phyloP scores from a whole-genome alignment of 2,329 filamentous ascomycete species.

The Zymoseptoria tritici region DNA sequence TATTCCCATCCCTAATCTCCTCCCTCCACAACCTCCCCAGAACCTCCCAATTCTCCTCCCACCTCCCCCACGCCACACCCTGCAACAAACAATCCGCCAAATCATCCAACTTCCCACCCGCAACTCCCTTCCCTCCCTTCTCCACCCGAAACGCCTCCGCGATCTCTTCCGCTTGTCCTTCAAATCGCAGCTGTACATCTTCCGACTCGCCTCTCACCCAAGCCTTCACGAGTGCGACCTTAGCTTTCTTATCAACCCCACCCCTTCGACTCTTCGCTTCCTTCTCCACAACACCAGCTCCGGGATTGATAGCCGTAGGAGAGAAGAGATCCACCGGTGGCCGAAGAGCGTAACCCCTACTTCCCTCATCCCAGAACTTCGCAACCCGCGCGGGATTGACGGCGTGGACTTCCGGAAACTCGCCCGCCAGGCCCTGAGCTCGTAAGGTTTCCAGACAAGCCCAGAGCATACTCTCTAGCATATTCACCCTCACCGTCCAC shows the following conservation, averaged over 20 bases:
- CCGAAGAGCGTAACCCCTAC: neutral
- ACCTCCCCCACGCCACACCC: constrained; percentile 67
- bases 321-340: constrained; percentile 7
- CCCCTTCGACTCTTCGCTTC: constrained; percentile 16
- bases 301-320: constrained; percentile 2
- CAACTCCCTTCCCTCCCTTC: constrained; percentile 20
- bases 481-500: constrained; percentile 77
- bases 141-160: constrained; percentile 28
- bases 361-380: constrained; percentile 43
- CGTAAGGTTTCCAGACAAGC: constrained; percentile 55
- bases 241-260: constrained; percentile 48
- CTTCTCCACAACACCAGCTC: neutral
- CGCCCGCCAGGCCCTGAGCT: neutral
- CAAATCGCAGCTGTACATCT: constrained; percentile 23
- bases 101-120: constrained; percentile 63
- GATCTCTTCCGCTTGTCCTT: constrained; percentile 30
- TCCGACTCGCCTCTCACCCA: constrained; percentile 39
- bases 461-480: constrained; percentile 75
- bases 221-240: constrained; percentile 55
- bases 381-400: constrained; percentile 50
- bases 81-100: constrained; percentile 73
- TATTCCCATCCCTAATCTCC: neutral
- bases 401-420: constrained; percentile 36
- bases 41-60: constrained; percentile 54
- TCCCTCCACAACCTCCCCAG: constrained; percentile 1